These are phyloP conservation scores for Suillus ampliporus DNA, from an alignment of 768 basidiomycete species.

Conservation along the genomic window DNA sequence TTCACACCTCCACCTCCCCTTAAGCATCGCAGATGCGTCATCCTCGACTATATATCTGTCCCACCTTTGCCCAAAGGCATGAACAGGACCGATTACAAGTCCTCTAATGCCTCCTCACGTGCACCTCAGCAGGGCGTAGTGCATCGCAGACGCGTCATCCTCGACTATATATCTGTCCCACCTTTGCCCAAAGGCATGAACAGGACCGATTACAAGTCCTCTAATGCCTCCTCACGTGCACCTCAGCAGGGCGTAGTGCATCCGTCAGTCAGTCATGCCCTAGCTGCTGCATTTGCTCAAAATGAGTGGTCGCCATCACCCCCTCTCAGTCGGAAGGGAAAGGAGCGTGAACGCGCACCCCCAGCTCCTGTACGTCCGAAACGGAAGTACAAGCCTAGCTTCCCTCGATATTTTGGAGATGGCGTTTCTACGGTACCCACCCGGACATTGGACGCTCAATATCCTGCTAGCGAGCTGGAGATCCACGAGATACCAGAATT, in stretches of 20 bases:
- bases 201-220: constrained; percentile 26
- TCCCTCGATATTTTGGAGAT: constrained; percentile 5
- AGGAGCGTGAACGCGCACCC: constrained; percentile 23
- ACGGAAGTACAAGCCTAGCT: neutral
- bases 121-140: no score
- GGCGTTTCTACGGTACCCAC: neutral
- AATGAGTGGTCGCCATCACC: neutral
- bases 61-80: constrained; percentile 29
- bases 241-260: neutral
- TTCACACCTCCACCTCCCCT: constrained; percentile 34
- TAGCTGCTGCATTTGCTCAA: constrained; percentile 2
- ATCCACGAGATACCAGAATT: neutral
- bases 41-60: constrained; percentile 25
- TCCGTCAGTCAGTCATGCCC: constrained; percentile 1
- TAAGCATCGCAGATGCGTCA: constrained; percentile 15
- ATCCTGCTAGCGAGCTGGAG: constrained; percentile 10
- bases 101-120: no score
- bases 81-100: constrained; percentile 26
- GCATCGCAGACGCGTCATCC: constrained; percentile 14
- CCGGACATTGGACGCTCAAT: constrained; percentile 19
- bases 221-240: neutral
- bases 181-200: constrained; percentile 25
- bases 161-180: constrained; percentile 29
- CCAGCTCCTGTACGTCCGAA: constrained; percentile 5
- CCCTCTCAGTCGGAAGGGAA: constrained; percentile 22